Percentiles rank a stretch among this genome's conserved stretches.
phyloP scores from a whole-genome alignment of 129 eudicot genomes.

The Centaurea solstitialis region DNA sequence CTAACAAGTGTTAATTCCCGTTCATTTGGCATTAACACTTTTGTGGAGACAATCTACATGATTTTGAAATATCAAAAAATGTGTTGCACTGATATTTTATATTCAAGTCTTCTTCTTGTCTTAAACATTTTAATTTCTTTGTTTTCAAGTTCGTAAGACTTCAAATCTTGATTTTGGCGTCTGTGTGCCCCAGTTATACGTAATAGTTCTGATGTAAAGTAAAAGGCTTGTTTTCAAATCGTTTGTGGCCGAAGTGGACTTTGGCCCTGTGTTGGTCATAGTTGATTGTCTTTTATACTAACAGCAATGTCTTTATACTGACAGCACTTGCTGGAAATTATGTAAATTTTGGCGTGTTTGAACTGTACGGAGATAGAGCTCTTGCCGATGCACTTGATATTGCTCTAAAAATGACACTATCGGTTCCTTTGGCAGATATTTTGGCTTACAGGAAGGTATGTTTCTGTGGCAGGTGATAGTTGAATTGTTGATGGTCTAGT shows the following conservation, averaged over 20 bases:
- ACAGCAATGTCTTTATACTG: conserved; percentile 10
- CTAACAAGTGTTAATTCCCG: neutral
- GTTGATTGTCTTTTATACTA: conserved; percentile 19
- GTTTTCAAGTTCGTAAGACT: neutral
- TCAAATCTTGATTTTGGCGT: neutral
- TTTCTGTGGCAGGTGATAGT: conserved; percentile 1
- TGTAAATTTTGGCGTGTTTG: conserved; percentile 97
- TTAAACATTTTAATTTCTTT: too few relatives aligned
- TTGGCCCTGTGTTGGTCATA: neutral
- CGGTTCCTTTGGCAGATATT: conserved; percentile 90
- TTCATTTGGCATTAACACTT: neutral
- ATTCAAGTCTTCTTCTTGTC: neutral
- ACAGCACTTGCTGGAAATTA: conserved; percentile 96
- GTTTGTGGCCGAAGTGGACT: conserved; percentile 3
- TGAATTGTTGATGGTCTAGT: neutral
- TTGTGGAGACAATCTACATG: neutral
- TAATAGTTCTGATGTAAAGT: neutral
- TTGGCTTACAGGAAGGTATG: conserved; percentile 94
- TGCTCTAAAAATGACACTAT: conserved; percentile 83
- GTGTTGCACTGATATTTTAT: neutral
- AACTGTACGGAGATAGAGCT: conserved; percentile 96
- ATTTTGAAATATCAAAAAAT: neutral
- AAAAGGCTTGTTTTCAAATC: neutral
- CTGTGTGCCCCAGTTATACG: neutral
- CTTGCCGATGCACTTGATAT: conserved; percentile 96